phyloP scores from a whole-genome alignment of 1,284 basidiomycete genomes.

The Heterobasidion occidentale region DNA sequence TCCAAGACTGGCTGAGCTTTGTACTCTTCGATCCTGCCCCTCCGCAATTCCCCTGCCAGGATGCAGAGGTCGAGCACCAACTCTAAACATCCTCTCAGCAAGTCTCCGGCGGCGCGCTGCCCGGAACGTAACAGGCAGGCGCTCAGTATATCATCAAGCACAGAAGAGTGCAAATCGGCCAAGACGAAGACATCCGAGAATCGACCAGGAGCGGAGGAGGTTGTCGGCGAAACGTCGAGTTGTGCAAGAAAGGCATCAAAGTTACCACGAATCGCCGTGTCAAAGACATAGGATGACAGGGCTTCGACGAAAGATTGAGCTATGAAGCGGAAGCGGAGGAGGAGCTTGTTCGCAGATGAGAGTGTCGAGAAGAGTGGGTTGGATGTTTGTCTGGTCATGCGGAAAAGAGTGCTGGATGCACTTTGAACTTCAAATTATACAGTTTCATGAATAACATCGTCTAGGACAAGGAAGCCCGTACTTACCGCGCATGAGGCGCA shows the following conservation, averaged over 20 bases:
- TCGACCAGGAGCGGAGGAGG: not conserved
- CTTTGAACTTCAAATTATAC: conserved; percentile 49
- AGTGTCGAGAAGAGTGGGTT: conserved; percentile 55
- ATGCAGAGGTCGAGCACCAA: conserved; percentile 66
- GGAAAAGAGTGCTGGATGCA: conserved; percentile 59
- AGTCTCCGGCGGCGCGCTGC: conserved; percentile 60
- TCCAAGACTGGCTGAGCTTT: conserved; percentile 48
- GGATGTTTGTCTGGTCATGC: conserved; percentile 39
- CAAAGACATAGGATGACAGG: conserved; percentile 65
- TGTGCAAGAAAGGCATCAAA: conserved; percentile 59
- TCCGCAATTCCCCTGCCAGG: conserved; percentile 53
- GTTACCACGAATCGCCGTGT: conserved; percentile 69
- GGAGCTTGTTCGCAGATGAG: conserved; percentile 37
- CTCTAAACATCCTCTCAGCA: conserved; percentile 60
- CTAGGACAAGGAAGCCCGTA: not conserved
- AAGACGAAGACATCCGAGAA: conserved; percentile 75
- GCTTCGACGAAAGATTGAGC: conserved; percentile 61
- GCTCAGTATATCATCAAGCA: conserved; percentile 70
- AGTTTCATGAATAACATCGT: not conserved
- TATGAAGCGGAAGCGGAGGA: conserved; percentile 66
- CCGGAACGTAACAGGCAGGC: conserved; percentile 72
- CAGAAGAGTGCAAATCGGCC: conserved; percentile 57
- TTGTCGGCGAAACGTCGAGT: conserved; percentile 12
- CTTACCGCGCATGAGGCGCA: conserved; percentile 70
- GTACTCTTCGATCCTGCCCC: conserved; percentile 48